Conservation (phyloP, 495 filamentous ascomycete genomes). For the Apiosordaria backusii region DNA sequence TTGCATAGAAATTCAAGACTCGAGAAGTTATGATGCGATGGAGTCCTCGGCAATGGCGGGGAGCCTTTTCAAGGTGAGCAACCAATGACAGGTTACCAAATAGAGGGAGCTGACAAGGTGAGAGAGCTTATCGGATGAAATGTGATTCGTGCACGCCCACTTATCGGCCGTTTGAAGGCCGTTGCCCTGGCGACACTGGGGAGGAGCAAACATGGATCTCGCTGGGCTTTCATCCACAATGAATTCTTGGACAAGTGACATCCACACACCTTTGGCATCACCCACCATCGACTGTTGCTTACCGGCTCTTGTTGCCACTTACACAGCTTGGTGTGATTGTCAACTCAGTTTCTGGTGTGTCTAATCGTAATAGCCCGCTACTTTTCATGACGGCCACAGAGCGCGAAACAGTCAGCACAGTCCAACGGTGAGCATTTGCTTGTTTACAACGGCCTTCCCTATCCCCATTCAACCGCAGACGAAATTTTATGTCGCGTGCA, state of each 20-base stretch:
- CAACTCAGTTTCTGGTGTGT: neutral
- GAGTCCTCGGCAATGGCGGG: constrained; percentile 15
- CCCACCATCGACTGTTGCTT: neutral
- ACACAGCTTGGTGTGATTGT: neutral
- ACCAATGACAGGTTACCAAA: constrained; percentile 11
- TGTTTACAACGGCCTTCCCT: neutral
- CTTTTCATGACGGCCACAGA: neutral
- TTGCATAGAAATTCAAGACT: neutral
- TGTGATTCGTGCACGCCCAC: neutral
- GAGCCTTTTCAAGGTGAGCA: constrained; percentile 6
- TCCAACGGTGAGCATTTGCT: neutral
- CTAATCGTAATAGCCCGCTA: neutral
- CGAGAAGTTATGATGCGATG: neutral
- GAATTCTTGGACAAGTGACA: constrained; percentile 15
- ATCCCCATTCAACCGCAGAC: neutral
- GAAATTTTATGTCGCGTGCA: neutral
- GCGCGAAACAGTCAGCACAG: neutral
- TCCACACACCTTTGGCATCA: neutral
- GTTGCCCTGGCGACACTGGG: constrained; percentile 17
- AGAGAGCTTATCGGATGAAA: constrained; percentile 10
- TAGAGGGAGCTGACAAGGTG: neutral
- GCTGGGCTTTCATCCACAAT: constrained; percentile 12
- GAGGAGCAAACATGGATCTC: constrained; percentile 10
- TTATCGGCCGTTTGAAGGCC: neutral
- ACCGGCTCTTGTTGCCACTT: constrained; percentile 3